Percentiles rank a stretch among this genome's conserved stretches.
Conservation (phyloP, 2,329 filamentous ascomycete species). For the Coniochaeta hoffmannii region DNA sequence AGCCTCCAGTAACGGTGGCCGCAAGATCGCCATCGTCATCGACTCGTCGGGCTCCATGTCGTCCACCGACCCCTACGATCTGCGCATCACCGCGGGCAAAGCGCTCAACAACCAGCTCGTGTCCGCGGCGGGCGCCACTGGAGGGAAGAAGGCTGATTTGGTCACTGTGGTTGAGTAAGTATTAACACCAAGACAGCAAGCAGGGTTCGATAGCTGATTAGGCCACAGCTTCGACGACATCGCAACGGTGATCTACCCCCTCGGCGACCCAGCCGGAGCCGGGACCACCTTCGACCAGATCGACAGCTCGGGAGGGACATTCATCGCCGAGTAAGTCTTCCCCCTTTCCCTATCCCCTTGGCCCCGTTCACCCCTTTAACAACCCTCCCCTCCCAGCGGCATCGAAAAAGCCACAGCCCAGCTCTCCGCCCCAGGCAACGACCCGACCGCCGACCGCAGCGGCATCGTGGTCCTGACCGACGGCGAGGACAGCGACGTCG, state of each 20-base stretch:
- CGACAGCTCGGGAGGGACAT: constrained; percentile 10
- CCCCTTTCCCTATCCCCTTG: not conserved
- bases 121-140: constrained; percentile 4
- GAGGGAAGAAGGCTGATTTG: constrained; percentile 9
- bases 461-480: constrained; percentile 14
- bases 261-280: constrained; percentile 11
- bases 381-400: constrained; percentile 2
- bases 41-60: constrained; percentile 14
- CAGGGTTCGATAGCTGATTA: not conserved
- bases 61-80: constrained; percentile 9
- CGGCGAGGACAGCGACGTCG: constrained; percentile 10
- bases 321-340: constrained; percentile 8
- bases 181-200: not conserved
- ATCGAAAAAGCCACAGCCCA: constrained; percentile 11
- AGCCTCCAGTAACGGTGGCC: constrained; percentile 7
- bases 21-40: constrained; percentile 12
- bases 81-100: constrained; percentile 11
- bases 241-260: constrained; percentile 10
- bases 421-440: constrained; percentile 6
- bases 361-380: not conserved
- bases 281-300: constrained; percentile 10
- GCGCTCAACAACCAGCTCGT: constrained; percentile 10
- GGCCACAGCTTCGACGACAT: constrained; percentile 9
- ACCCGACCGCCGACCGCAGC: constrained; percentile 8
- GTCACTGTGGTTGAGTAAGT: constrained; percentile 14